Evolutionary conservation across 2,329 filamentous ascomycete genomes (phyloP).

Genomic region (Malbranchea cinnamomea): DNA sequence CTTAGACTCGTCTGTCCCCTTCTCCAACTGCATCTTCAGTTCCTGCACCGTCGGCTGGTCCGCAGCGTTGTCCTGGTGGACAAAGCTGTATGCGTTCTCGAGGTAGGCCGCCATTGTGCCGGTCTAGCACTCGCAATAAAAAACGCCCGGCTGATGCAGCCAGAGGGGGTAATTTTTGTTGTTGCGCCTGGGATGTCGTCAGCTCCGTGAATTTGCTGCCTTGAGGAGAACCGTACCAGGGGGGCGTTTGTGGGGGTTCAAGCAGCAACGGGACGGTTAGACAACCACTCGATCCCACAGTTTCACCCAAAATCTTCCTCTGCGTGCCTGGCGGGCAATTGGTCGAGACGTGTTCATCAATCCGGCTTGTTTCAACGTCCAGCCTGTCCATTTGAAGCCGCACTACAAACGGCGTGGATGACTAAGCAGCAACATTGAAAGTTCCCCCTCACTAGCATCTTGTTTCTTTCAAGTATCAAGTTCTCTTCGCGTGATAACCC

Average conservation of each 20-base stretch:
- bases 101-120: slow-evolving; percentile 81
- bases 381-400: slow-evolving; percentile 29
- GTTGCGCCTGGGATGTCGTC: slow-evolving; percentile 10
- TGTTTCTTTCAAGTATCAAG: no score
- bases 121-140: not conserved
- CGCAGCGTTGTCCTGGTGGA: slow-evolving; percentile 93
- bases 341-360: slow-evolving; percentile 9
- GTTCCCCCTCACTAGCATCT: slow-evolving; percentile 9
- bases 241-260: not conserved
- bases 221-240: no score
- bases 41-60: slow-evolving; percentile 85
- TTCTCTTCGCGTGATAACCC: no score
- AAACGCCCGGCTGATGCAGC: not conserved
- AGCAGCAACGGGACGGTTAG: slow-evolving; percentile 15
- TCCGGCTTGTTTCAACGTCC: slow-evolving; percentile 15
- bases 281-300: no score
- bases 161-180: not conserved
- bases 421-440: slow-evolving; percentile 24
- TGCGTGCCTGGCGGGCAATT: slow-evolving; percentile 19
- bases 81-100: slow-evolving; percentile 88
- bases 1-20: slow-evolving; percentile 84
- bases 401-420: slow-evolving; percentile 27
- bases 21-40: slow-evolving; percentile 83
- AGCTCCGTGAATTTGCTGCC: no score
- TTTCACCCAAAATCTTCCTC: slow-evolving; percentile 24